A percentile compares a stretch with the other conserved stretches of the same genome.
Conservation (phyloP, 441 rosid genomes). For the Populus tomentosa region DNA sequence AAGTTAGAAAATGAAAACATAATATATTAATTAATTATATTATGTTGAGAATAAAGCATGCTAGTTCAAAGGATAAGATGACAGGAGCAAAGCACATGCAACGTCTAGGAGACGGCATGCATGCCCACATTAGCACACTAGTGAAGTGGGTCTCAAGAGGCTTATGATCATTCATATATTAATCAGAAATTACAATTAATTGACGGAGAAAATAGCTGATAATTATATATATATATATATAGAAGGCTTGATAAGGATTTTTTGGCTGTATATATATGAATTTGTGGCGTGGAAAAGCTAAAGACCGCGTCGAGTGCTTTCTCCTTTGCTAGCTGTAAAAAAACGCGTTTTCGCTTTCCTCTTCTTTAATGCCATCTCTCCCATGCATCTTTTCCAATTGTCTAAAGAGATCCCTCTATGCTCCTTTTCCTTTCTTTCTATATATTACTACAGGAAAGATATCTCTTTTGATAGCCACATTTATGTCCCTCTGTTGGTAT, state of each 20-base stretch:
- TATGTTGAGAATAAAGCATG: too few species aligned
- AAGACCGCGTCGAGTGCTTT: not conserved
- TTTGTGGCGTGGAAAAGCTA: not conserved
- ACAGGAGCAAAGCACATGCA: not conserved
- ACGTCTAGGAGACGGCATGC: not conserved
- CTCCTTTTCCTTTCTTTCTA: too few species aligned
- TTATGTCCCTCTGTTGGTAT: not conserved
- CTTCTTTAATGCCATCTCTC: not conserved
- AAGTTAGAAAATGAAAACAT: too few species aligned
- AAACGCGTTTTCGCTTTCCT: slow-evolving; percentile 18
- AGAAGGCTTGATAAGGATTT: not conserved
- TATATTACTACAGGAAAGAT: too few species aligned
- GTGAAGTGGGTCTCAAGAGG: not conserved
- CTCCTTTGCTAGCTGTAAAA: slow-evolving; percentile 22
- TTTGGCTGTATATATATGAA: not conserved
- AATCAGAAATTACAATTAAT: too few species aligned
- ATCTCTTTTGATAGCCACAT: not conserved
- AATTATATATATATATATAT: too few species aligned
- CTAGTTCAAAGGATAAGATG: not conserved
- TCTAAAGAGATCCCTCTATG: not conserved
- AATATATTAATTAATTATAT: too few species aligned
- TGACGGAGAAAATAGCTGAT: too few species aligned
- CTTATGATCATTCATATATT: too few species aligned
- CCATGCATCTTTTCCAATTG: not conserved
- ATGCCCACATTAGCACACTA: not conserved